Base-by-base conservation (phyloP, 352 stramenopile genomes). In the Globisporangium middletonii region DNA sequence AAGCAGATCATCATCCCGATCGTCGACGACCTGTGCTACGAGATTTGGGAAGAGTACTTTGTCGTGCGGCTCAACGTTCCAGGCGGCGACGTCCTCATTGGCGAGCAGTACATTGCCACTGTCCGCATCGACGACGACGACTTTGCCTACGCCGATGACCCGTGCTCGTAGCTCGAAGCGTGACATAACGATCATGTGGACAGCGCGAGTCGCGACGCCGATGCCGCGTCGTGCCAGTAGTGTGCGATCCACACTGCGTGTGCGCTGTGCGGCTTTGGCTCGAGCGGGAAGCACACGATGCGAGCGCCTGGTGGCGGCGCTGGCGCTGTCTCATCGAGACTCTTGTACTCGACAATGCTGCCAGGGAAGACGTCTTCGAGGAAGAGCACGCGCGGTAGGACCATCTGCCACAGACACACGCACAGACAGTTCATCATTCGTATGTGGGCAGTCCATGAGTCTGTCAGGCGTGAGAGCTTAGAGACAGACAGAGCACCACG, bases 91-190 rank as follows among this genome's bases (percentile, higher is more conserved):
- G 69, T 80, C 5, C 63, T 98, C 26, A 65, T 93, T 16, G 95
- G 96, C 23, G 87, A 98, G 64, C 71, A 91, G 57, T 98, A 93
- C 60, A 53, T 93, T n/a, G 72, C 89, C 1, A 68, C 68, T 0
- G 79, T 98, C 30, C 78, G 92, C 33, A 98, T 98, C 57, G 93
- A 98, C 61, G 93, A 98, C 65, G 83, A 98, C 64, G 93, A 98
- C 64, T 95, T 86, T 55, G 75, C 60, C 28, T 73, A 62, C 18
- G 41, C 15, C 4, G 18, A 45, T 43, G 73, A 88, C 9, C 45
- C 72, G 37, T 91, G 81, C 60, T 87, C 62, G 15, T 47, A 42
- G 16, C 3, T 28, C 26, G 12, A n/a, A 9, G 16, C 7, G 12
- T 18, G 46, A 37, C 3, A 35, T 23, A 19, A 19, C 11, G 23